phyloP scores from a whole-genome alignment of 108 stramenopile species.

The Discostella stelligeroides region DNA sequence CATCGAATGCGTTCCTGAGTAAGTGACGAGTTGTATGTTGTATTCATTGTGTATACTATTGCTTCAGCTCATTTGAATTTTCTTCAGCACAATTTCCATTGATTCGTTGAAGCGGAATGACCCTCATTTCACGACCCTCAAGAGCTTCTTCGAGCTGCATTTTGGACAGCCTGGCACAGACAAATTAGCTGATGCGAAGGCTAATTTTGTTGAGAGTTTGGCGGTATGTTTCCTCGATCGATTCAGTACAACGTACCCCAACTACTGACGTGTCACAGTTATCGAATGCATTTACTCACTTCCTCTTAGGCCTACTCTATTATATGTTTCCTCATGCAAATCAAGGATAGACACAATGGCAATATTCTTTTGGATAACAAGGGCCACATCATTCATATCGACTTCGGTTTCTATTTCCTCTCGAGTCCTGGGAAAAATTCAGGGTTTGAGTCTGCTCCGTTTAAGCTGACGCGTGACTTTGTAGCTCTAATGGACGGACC shows the following conservation, averaged over 20 bases:
- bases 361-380: constrained; percentile 94
- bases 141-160: constrained; percentile 80
- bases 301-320: constrained; percentile 91
- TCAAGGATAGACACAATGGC: constrained; percentile 98
- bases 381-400: constrained; percentile 96
- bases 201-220: constrained; percentile 91
- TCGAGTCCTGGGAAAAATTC: constrained; percentile 93
- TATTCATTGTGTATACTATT: neutral
- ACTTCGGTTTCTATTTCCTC: constrained; percentile 93
- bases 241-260: too few species aligned
- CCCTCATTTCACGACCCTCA: constrained; percentile 73
- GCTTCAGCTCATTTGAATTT: neutral
- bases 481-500: constrained; percentile 93
- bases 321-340: constrained; percentile 93
- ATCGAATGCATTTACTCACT: neutral
- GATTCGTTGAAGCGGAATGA: constrained; percentile 92
- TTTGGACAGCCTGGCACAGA: constrained; percentile 76
- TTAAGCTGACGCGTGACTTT: constrained; percentile 96
- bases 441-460: constrained; percentile 95
- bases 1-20: constrained; percentile 94
- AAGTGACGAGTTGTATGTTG: neutral
- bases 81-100: constrained; percentile 74
- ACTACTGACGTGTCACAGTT: too few species aligned
- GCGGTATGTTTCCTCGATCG: constrained; percentile 50
- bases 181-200: constrained; percentile 73